phyloP scores from a whole-genome alignment of 1,284 basidiomycete genomes.

The Rhizopogon parksii region DNA sequence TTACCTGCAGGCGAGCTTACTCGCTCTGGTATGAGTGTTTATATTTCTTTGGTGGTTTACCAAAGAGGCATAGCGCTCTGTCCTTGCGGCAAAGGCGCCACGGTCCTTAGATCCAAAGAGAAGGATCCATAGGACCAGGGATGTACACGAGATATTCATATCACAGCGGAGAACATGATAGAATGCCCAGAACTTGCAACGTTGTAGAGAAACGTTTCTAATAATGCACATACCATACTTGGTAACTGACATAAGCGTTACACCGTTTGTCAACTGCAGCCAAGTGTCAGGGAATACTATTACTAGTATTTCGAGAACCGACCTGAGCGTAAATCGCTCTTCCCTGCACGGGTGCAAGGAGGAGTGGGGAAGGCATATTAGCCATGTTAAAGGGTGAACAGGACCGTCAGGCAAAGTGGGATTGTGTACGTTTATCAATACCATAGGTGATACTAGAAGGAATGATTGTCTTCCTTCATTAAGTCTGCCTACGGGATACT shows the following conservation, averaged over 20 bases:
- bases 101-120: background rate
- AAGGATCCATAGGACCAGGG: background rate
- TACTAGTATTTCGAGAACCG: no score
- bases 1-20: constrained; percentile 29
- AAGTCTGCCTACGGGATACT: no score
- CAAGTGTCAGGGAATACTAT: no score
- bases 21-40: constrained; percentile 28
- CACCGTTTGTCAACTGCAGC: background rate
- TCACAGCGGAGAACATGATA: background rate
- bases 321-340: no score
- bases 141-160: constrained; percentile 1
- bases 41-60: constrained; percentile 21
- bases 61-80: constrained; percentile 16
- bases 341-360: no score
- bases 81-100: background rate
- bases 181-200: constrained; percentile 1
- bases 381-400: no score
- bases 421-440: no score
- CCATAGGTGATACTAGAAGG: no score
- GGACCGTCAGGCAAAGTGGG: no score
- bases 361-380: no score
- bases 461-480: no score
- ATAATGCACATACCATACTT: background rate
- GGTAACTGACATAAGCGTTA: background rate
- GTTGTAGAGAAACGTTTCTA: background rate